phyloP scores from a whole-genome alignment of 2,329 filamentous ascomycete species.

The Pseudomassariella vexata region DNA sequence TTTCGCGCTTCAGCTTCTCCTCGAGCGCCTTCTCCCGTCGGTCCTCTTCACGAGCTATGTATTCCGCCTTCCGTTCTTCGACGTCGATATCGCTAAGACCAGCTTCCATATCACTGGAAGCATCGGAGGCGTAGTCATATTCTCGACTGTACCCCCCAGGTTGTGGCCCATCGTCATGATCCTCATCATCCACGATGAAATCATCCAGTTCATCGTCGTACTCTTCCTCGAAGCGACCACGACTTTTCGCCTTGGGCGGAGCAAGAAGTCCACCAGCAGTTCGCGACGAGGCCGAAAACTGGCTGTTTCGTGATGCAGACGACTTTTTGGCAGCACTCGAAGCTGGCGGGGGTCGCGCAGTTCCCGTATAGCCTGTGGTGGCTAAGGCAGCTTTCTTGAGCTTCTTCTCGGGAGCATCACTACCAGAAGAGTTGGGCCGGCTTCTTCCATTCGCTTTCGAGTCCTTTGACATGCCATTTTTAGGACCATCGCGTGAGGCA shows the following conservation, averaged over 20 bases:
- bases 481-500: slow-evolving; percentile 7
- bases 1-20: slow-evolving; percentile 36
- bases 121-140: slow-evolving; percentile 57
- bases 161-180: slow-evolving; percentile 46
- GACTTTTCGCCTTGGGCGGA: slow-evolving; percentile 25
- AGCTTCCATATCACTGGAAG: slow-evolving; percentile 73
- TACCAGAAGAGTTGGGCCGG: slow-evolving; percentile 21
- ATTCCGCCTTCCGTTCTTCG: slow-evolving; percentile 61
- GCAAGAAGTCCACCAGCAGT: slow-evolving; percentile 27
- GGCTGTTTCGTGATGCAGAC: slow-evolving; percentile 13
- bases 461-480: slow-evolving; percentile 17
- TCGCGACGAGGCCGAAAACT: slow-evolving; percentile 13
- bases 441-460: slow-evolving; percentile 19
- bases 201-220: slow-evolving; percentile 59
- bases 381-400: slow-evolving; percentile 55
- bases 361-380: slow-evolving; percentile 62
- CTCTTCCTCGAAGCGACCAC: slow-evolving; percentile 46
- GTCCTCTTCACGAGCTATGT: slow-evolving; percentile 62
- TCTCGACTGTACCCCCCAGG: slow-evolving; percentile 32
- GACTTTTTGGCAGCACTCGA: slow-evolving; percentile 22
- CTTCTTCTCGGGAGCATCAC: slow-evolving; percentile 46
- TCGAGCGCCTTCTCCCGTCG: slow-evolving; percentile 34
- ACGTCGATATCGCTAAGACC: slow-evolving; percentile 67
- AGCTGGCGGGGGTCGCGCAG: slow-evolving; percentile 52
- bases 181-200: slow-evolving; percentile 39